phyloP scores from a whole-genome alignment of 371 early-diverging fungal genomes.

The Lichtheimia hyalospora region DNA sequence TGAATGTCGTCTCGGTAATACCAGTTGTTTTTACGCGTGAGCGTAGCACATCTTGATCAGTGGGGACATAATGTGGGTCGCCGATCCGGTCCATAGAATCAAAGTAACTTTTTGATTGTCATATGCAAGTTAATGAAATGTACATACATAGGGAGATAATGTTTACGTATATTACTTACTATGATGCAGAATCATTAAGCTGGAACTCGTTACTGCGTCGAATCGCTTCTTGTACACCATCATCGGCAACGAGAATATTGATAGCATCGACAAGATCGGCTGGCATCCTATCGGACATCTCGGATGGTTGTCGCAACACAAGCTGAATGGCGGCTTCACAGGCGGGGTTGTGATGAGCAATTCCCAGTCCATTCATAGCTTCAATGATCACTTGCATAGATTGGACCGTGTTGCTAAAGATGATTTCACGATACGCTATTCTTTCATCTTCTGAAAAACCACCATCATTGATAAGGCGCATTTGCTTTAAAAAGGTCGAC shows the following conservation, averaged over 20 bases:
- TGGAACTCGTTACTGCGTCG: slow-evolving; percentile 79
- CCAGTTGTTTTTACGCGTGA: slow-evolving; percentile 86
- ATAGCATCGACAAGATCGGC: slow-evolving; percentile 73
- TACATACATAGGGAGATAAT: neutral
- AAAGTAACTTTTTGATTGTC: slow-evolving; percentile 64
- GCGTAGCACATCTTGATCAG: slow-evolving; percentile 84
- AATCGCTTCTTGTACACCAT: slow-evolving; percentile 76
- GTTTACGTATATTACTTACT: slow-evolving; percentile 49
- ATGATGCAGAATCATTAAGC: slow-evolving; percentile 81
- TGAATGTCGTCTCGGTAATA: slow-evolving; percentile 85
- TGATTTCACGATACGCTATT: slow-evolving; percentile 86
- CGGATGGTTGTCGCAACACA: slow-evolving; percentile 56
- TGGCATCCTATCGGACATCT: slow-evolving; percentile 47
- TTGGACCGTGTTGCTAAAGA: slow-evolving; percentile 88
- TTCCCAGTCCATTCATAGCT: slow-evolving; percentile 80
- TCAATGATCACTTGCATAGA: slow-evolving; percentile 89
- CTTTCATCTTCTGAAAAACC: slow-evolving; percentile 88
- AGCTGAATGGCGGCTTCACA: slow-evolving; percentile 60
- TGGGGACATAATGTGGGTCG: slow-evolving; percentile 72
- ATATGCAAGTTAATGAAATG: neutral
- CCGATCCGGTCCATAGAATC: slow-evolving; percentile 84
- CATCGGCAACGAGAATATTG: slow-evolving; percentile 74
- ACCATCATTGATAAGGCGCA: slow-evolving; percentile 93
- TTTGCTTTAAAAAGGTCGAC: slow-evolving; percentile 94
- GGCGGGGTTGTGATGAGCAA: slow-evolving; percentile 59